These are phyloP conservation scores for Neonectria neomacrospora DNA, from an alignment of 2,329 filamentous ascomycete species.

Conservation along the genomic window DNA sequence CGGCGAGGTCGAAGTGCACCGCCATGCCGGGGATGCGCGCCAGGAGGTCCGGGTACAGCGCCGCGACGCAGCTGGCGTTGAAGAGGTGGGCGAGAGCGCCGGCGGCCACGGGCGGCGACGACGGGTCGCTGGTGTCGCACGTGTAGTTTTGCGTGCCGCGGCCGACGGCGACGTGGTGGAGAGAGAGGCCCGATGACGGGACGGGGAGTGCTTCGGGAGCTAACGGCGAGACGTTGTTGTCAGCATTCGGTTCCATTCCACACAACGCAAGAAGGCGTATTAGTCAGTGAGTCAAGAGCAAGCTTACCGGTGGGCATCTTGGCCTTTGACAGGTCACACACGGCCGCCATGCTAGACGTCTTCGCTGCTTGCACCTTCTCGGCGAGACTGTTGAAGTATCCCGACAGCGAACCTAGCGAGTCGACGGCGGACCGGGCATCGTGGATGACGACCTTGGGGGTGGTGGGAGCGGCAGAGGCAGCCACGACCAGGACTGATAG, in stretches of 20 bases:
- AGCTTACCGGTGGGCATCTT: slow-evolving; percentile 61
- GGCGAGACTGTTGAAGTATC: slow-evolving; percentile 71
- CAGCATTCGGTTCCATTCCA: slow-evolving; percentile 21
- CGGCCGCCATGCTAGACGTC: slow-evolving; percentile 53
- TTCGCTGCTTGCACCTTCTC: slow-evolving; percentile 63
- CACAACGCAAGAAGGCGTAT: no score
- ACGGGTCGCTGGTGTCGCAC: slow-evolving; percentile 71
- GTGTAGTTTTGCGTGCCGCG: slow-evolving; percentile 96
- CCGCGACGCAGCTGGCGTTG: slow-evolving; percentile 84
- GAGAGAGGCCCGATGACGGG: slow-evolving; percentile 67
- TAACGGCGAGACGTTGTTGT: slow-evolving; percentile 44
- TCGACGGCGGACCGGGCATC: slow-evolving; percentile 51
- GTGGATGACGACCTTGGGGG: slow-evolving; percentile 52
- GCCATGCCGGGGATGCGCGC: slow-evolving; percentile 72
- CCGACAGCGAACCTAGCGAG: slow-evolving; percentile 61
- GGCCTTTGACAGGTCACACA: slow-evolving; percentile 66
- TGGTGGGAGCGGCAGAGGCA: slow-evolving; percentile 59
- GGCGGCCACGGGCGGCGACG: slow-evolving; percentile 69
- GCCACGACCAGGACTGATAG: slow-evolving; percentile 57
- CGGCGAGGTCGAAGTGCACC: slow-evolving; percentile 71
- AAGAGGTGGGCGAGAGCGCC: slow-evolving; percentile 88
- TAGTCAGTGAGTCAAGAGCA: neutral
- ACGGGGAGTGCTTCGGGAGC: slow-evolving; percentile 69
- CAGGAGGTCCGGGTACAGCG: slow-evolving; percentile 75
- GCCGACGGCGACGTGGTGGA: slow-evolving; percentile 85